Conservation (phyloP, 2,329 filamentous ascomycete genomes). For the Neonectria faginata region DNA sequence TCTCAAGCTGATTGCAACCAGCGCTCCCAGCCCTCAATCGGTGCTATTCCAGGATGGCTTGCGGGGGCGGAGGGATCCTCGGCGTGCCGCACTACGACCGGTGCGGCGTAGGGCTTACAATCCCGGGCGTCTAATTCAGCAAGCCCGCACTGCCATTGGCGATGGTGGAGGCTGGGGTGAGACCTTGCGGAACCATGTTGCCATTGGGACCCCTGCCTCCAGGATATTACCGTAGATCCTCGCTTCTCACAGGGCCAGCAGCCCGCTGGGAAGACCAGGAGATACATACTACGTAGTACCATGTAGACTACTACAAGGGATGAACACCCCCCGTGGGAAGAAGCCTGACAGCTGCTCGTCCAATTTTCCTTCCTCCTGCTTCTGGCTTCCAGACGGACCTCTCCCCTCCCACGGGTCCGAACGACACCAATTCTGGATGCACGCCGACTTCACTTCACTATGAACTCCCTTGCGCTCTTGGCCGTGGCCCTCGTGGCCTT, state of each 20-base stretch:
- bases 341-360: not conserved
- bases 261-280: not conserved
- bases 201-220: not conserved
- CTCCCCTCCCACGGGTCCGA: not conserved
- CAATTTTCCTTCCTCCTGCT: not conserved
- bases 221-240: not conserved
- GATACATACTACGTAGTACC: too few relatives aligned
- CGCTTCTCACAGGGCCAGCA: not conserved
- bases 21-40: not conserved
- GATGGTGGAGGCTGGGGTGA: not conserved
- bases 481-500: not conserved
- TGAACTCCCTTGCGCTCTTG: not conserved
- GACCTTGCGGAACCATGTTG: not conserved
- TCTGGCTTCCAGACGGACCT: not conserved
- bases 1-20: not conserved
- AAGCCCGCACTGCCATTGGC: not conserved
- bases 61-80: conserved; percentile 2
- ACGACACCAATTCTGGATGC: not conserved
- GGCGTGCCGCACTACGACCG: conserved; percentile 5
- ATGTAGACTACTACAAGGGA: not conserved
- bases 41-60: not conserved
- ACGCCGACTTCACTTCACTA: not conserved
- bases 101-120: conserved; percentile 2
- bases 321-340: not conserved
- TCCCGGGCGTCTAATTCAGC: not conserved